A percentile compares a stretch with the other conserved stretches of the same genome.
phyloP scores from a whole-genome alignment of 495 filamentous ascomycete species.

The Podospora anserina region DNA sequence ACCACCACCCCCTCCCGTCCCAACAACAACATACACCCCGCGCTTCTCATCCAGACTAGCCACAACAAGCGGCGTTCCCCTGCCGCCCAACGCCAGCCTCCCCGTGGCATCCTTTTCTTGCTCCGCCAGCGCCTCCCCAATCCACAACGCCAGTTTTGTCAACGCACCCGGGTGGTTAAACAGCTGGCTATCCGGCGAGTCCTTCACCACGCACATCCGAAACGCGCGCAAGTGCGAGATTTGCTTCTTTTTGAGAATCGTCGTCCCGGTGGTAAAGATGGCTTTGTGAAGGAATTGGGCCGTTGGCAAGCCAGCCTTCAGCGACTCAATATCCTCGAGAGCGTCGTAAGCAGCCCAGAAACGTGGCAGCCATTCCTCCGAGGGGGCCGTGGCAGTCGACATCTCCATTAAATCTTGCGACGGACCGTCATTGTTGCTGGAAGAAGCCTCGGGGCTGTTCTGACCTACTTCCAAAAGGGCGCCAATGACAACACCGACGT shows the following conservation, averaged over 20 bases:
- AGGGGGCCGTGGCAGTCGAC: conserved; percentile 38
- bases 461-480: conserved; percentile 89
- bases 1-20: conserved; percentile 77
- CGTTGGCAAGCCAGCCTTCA: conserved; percentile 71
- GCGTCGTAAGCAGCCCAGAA: conserved; percentile 97
- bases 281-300: conserved; percentile 88
- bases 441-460: conserved; percentile 30
- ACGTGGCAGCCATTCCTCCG: conserved; percentile 66
- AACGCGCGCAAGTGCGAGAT: conserved; percentile 89
- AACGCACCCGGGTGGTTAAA: conserved; percentile 91
- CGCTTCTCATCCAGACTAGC: conserved; percentile 84
- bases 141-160: conserved; percentile 89
- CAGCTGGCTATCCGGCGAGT: conserved; percentile 81
- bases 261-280: conserved; percentile 89
- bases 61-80: conserved; percentile 81
- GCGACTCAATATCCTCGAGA: conserved; percentile 70
- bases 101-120: conserved; percentile 74
- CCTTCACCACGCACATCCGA: conserved; percentile 92
- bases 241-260: conserved; percentile 86
- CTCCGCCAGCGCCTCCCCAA: conserved; percentile 87
- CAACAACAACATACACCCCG: conserved; percentile 87
- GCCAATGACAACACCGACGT: conserved; percentile 85
- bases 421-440: conserved; percentile 24
- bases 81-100: conserved; percentile 62
- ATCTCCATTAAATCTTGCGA: conserved; percentile 40